Percentiles rank a stretch among this genome's conserved stretches.
phyloP scores from a whole-genome alignment of 169 alveolate genomes.

The Plasmodium gonderi region DNA sequence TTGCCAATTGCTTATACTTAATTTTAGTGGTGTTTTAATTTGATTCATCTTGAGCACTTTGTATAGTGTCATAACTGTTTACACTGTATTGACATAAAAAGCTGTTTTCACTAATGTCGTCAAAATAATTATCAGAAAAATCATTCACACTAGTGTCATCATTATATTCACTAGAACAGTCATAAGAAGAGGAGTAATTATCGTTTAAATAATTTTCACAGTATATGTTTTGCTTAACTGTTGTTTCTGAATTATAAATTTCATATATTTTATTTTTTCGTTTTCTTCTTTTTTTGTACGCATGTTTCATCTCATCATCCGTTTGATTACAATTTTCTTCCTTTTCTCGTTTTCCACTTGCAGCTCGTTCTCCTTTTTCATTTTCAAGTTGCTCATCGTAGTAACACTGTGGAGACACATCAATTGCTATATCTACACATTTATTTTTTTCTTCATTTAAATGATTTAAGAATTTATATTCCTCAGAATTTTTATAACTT shows the following conservation, averaged over 20 bases:
- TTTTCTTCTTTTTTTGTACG: background rate
- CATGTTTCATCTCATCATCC: background rate
- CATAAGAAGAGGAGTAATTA: conserved; percentile 55
- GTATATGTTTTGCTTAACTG: conserved; percentile 35
- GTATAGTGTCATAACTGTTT: conserved; percentile 40
- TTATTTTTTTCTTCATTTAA: conserved; percentile 26
- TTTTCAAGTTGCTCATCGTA: conserved; percentile 22
- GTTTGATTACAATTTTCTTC: background rate
- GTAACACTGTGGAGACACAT: conserved; percentile 25
- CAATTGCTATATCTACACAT: conserved; percentile 40
- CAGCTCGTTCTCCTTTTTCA: background rate
- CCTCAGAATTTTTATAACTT: conserved; percentile 64
- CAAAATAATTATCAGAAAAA: conserved; percentile 6
- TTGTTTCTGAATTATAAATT: conserved; percentile 65
- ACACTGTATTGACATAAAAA: conserved; percentile 5
- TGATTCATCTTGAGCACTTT: conserved; percentile 1
- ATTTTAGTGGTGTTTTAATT: background rate
- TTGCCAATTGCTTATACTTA: background rate
- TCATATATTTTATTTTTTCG: conserved; percentile 60
- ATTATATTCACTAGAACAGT: conserved; percentile 36
- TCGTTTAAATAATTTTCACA: conserved; percentile 65
- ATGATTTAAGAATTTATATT: conserved; percentile 55
- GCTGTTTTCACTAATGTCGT: conserved; percentile 9
- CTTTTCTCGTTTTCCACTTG: background rate
- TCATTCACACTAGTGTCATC: conserved; percentile 11